A percentile compares a stretch with the other conserved stretches of the same genome.
Evolutionary conservation across 805 yeast species (phyloP).

Genomic region (Candida pini): DNA sequence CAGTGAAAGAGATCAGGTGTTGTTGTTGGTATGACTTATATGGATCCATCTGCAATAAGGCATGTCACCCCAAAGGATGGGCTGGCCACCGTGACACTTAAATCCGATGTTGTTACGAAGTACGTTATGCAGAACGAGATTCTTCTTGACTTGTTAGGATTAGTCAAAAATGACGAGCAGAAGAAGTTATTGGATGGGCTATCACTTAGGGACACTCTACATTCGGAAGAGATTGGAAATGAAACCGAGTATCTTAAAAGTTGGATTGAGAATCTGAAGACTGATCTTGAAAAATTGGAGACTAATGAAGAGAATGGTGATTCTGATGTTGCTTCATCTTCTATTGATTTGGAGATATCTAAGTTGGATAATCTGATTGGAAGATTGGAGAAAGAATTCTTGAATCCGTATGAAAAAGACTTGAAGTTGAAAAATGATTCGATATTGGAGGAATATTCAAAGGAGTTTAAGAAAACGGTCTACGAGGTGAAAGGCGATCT

Average conservation of each 20-base stretch:
- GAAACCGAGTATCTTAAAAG: conserved; percentile 10
- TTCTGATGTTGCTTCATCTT: neutral
- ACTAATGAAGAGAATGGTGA: neutral
- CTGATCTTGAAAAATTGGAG: conserved; percentile 4
- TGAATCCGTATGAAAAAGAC: conserved; percentile 15
- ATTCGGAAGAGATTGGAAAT: conserved; percentile 12
- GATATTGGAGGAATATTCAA: conserved; percentile 13
- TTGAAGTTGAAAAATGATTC: conserved; percentile 15
- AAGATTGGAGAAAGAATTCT: conserved; percentile 17
- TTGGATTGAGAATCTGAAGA: conserved; percentile 12
- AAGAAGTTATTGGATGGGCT: conserved; percentile 11
- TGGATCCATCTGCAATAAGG: conserved; percentile 22
- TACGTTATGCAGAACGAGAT: conserved; percentile 29
- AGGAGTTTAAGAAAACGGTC: conserved; percentile 12
- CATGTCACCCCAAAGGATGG: conserved; percentile 20
- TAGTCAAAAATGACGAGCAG: conserved; percentile 5
- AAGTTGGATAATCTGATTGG: conserved; percentile 10
- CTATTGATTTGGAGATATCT: conserved; percentile 7
- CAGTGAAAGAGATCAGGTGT: too few species aligned
- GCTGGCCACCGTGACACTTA: conserved; percentile 24
- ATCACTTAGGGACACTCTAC: conserved; percentile 15
- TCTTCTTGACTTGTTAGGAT: conserved; percentile 17
- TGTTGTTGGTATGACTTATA: conserved; percentile 13
- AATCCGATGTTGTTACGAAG: conserved; percentile 30
- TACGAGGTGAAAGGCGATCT: conserved; percentile 23